Evolutionary conservation across 2,329 filamentous ascomycete genomes (phyloP), one percentile per base, ranked within the genome.

Genomic region (Cryoendolithus antarcticus): DNA sequence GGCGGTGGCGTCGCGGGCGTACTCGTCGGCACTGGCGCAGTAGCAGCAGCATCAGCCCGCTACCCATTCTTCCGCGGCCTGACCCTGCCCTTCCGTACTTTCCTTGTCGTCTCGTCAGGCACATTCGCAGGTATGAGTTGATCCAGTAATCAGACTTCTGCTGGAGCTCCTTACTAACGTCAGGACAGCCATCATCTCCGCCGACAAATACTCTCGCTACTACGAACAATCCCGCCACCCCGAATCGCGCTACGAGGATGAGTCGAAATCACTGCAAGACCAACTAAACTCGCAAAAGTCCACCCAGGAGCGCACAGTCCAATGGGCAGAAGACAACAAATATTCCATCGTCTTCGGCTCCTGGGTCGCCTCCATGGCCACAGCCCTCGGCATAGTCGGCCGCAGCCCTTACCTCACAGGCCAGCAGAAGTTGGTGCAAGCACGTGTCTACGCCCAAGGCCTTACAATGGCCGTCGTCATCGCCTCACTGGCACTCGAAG

Each of bases 351-450:
- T 95, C 50, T 80, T 84, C 52, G 72, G 69, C 34, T 80, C 77
- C 12, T 95, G 88, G 88, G 63, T 89, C n/a, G 81, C 80, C 30
- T 77, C 77, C 52, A 89, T 95, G 77, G 77, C 72, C 43, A 62
- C 80, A 32, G 80, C 84, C 4, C 74, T 91, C 48, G 76, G 70
- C 40, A 60, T 93, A 15, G 86, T 95, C 46, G 77, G 80, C 55
- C 75, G 85, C 46, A 85, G 85, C 59, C 78, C 74, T 48, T 83
- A 79, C 58, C 69, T 93, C 35, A 75, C 73, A 33, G 79, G 77
- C 2, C 66, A 74, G 45, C 88, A 95, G 70, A 94, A 94, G 72
- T 67, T 95, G 12, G 88, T 95, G n/a, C 88, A 95, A 71, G 88
- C 86, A 15, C 80, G 88, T 74, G 82, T 95, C 48, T 94, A 94